Evolutionary conservation across 108 stramenopile species (phyloP).

Genomic region (Licmophora abbreviata): DNA sequence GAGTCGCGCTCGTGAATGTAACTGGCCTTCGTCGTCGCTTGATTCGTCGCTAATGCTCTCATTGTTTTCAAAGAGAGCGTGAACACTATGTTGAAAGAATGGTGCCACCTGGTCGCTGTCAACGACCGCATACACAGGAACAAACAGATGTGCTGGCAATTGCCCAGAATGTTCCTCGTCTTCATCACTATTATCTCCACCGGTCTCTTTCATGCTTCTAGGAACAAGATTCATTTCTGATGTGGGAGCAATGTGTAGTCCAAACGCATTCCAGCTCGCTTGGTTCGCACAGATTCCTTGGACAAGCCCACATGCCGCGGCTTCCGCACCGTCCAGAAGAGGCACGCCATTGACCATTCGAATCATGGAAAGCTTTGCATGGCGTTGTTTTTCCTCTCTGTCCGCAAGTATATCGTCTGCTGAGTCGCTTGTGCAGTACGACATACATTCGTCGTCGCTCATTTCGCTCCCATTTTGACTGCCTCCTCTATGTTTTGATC

Average conservation of each 20-base stretch:
- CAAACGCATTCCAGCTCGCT: constrained; percentile 65
- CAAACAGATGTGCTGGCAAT: constrained; percentile 4
- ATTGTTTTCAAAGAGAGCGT: constrained; percentile 24
- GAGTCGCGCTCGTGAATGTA: constrained; percentile 1
- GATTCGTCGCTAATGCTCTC: constrained; percentile 8
- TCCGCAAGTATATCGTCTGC: neutral
- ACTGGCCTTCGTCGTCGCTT: neutral
- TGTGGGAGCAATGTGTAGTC: constrained; percentile 36
- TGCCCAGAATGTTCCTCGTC: constrained; percentile 1
- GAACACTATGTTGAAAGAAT: constrained; percentile 41
- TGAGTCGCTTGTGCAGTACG: too few species aligned
- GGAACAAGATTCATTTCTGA: constrained; percentile 6
- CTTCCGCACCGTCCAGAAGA: constrained; percentile 73
- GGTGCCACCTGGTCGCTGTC: constrained; percentile 75
- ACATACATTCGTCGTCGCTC: constrained; percentile 1
- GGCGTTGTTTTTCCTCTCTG: too few species aligned
- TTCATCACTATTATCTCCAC: neutral
- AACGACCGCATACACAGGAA: constrained; percentile 38
- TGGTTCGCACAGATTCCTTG: constrained; percentile 41
- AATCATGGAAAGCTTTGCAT: constrained; percentile 52
- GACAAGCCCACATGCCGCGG: constrained; percentile 64
- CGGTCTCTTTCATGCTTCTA: neutral
- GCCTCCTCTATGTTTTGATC: too few species aligned
- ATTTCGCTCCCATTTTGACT: neutral
- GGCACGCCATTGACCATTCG: constrained; percentile 83